Conservation (phyloP, 352 stramenopile species). For the Aphanomyces stellatus region DNA sequence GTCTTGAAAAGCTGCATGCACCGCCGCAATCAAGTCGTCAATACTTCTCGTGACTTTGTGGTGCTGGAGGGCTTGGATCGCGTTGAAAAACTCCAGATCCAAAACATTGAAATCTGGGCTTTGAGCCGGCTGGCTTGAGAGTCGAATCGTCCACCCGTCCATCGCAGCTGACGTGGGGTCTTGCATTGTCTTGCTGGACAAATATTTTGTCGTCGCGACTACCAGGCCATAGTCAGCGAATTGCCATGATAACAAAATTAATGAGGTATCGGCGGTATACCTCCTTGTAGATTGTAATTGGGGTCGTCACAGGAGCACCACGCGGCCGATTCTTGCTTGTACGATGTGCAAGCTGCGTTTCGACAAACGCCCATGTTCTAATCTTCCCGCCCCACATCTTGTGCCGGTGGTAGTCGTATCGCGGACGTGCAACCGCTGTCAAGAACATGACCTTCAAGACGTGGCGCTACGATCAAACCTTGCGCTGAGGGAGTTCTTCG, state of each 20-base stretch:
- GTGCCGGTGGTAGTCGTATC: neutral
- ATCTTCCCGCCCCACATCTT: slow-evolving; percentile 1
- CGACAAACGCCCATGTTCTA: slow-evolving; percentile 4
- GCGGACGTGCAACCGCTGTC: neutral
- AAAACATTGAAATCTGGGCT: neutral
- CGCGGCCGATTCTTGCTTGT: neutral
- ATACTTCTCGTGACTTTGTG: neutral
- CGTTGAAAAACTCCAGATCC: neutral
- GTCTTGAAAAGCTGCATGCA: neutral
- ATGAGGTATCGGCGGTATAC: neutral
- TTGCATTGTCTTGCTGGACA: neutral
- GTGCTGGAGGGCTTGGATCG: neutral
- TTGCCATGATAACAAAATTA: neutral
- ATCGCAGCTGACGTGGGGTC: neutral
- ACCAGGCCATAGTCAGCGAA: neutral
- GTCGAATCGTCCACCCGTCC: neutral
- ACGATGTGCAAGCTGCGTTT: neutral
- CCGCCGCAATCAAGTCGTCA: neutral
- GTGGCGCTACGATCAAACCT: neutral
- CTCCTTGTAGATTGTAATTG: neutral
- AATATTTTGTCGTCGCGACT: neutral
- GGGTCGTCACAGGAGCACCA: neutral
- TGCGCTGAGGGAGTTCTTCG: neutral
- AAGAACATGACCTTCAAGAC: slow-evolving; percentile 14
- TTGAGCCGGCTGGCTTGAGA: neutral